phyloP scores from a whole-genome alignment of 2,329 filamentous ascomycete species.

The Aspergillus hiratsukae region DNA sequence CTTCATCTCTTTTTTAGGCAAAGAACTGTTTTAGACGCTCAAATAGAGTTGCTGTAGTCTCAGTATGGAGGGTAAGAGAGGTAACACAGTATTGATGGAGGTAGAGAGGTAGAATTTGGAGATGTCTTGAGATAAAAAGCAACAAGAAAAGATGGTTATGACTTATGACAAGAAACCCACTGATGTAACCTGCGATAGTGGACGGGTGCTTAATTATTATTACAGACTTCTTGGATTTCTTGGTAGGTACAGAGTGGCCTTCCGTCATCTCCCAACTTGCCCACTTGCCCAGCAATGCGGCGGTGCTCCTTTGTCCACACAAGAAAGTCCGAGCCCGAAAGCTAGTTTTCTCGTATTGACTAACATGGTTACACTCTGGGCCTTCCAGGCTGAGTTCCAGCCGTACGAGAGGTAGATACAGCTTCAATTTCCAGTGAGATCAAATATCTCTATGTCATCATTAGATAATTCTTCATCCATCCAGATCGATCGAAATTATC shows the following conservation, averaged over 20 bases:
- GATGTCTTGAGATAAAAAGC: neutral
- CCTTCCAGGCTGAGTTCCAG: neutral
- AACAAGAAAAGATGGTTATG: neutral
- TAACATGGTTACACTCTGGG: neutral
- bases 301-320: too few relatives aligned
- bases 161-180: neutral
- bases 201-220: neutral
- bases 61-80: neutral
- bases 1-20: slow-evolving; percentile 26
- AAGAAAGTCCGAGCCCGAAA: neutral
- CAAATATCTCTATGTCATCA: neutral
- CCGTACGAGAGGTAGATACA: too few relatives aligned
- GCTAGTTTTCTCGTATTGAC: neutral
- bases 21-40: neutral
- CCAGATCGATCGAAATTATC: neutral
- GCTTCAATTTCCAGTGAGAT: neutral
- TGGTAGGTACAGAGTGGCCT: too few relatives aligned
- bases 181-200: neutral
- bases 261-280: neutral
- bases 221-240: neutral
- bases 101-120: too few relatives aligned
- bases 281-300: neutral
- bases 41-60: neutral
- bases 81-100: neutral
- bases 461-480: neutral